phyloP scores from a whole-genome alignment of 805 yeast genomes.

The Candida berthetii region DNA sequence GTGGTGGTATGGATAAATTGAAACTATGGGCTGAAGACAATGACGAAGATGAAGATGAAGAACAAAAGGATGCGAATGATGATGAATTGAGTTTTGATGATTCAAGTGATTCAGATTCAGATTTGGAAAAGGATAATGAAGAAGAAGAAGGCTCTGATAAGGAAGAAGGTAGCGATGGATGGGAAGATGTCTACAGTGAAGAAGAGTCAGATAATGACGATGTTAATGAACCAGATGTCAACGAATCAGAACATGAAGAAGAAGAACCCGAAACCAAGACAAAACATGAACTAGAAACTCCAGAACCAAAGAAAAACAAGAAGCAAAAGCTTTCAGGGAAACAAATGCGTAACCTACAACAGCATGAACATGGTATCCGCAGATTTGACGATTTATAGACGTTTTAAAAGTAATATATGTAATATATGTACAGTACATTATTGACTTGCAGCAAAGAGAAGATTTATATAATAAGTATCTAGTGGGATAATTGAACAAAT shows the following conservation, averaged over 20 bases:
- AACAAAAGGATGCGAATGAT: constrained; percentile 6
- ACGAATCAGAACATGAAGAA: constrained; percentile 8
- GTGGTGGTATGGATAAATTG: constrained; percentile 79
- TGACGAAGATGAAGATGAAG: constrained; percentile 24
- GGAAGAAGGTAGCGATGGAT: constrained; percentile 12
- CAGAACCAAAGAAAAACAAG: constrained; percentile 15
- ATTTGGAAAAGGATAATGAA: constrained; percentile 8
- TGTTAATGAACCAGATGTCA: constrained; percentile 1
- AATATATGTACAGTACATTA: neutral
- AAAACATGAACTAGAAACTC: constrained; percentile 6
- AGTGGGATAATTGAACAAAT: no score
- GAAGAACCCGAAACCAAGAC: constrained; percentile 23
- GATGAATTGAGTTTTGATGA: constrained; percentile 17
- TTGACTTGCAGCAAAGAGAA: no score
- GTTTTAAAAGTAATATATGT: neutral
- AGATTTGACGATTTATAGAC: constrained; percentile 44
- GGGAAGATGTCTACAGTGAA: constrained; percentile 13
- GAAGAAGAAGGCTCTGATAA: constrained; percentile 3
- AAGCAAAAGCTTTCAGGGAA: constrained; percentile 33
- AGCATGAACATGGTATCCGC: constrained; percentile 58
- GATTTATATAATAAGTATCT: no score
- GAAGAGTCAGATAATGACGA: constrained; percentile 21
- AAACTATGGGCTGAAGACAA: constrained; percentile 61
- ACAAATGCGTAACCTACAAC: constrained; percentile 40
- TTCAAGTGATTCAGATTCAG: constrained; percentile 8